Evolutionary conservation across 495 filamentous ascomycete species (phyloP), one percentile per base, ranked within the genome.

Genomic region (Poronia punctata): DNA sequence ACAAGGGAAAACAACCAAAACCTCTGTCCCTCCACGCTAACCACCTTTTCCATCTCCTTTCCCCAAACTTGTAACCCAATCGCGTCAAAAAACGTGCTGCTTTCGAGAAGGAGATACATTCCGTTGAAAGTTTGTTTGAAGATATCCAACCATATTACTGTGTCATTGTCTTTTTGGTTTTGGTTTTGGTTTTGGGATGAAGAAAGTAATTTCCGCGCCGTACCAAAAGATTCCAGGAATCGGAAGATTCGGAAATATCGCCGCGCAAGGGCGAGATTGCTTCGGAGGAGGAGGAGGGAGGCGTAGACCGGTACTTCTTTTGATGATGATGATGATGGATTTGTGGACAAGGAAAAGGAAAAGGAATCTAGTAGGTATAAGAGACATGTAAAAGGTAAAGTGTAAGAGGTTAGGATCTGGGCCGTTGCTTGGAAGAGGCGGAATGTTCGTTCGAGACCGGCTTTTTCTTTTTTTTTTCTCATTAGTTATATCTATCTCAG

Each of bases 1-100:
- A 58, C 53, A 3, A 84, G 50, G 0, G 70, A 67, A 40, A 77
- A 75, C 38, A 82, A 75, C 80, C 80, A 84, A 51, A 81, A 79
- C 38, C 72, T 65, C 53, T 81, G 77, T 3, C 67, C 78, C 48
- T 83, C 75, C n/a, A 71, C 36, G 18, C 57, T 46, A 26, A 68
- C 3, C 19, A 7, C 22, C 44, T 16, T 34, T 14, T 51, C 53
- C n/a, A 14, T 25, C 9, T 53, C 54, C 16, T 45, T 27, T 0
- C 61, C 54, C 59, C 57, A 70, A 21, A 57, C 66, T 40, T 67
- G 67, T 11, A 71, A 63, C 32, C 72, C 64, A 28, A 80, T 57
- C 59, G 73, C 51, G 9, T 54, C 54, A 5, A 44, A 22, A 31
- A 73, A 57, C 3, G 62, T 66, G 17, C 48, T 25, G 29, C 61